phyloP scores from a whole-genome alignment of 768 basidiomycete species.

The Pleurotus tuoliensis region DNA sequence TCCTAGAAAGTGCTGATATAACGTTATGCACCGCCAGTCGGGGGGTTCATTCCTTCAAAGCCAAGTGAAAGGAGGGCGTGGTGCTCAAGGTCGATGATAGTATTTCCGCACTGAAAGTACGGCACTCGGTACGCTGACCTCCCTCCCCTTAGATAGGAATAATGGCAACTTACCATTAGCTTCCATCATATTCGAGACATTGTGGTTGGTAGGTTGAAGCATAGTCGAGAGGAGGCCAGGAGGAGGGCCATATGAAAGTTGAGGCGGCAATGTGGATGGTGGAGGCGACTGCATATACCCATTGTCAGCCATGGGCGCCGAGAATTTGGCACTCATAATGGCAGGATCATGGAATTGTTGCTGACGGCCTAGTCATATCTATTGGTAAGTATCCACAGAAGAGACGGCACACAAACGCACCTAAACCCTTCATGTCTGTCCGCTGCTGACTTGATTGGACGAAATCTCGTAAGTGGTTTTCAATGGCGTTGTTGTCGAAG shows the following conservation, averaged over 20 bases:
- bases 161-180: conserved; percentile 61
- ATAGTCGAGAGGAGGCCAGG: conserved; percentile 46
- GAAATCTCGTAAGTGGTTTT: conserved; percentile 74
- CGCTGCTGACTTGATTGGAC: conserved; percentile 66
- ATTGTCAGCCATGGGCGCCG: conserved; percentile 20
- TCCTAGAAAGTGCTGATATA: conserved; percentile 9
- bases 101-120: conserved; percentile 89
- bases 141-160: conserved; percentile 65
- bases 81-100: conserved; percentile 62
- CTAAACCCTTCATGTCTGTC: conserved; percentile 16
- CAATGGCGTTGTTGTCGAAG: conserved; percentile 56
- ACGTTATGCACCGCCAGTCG: conserved; percentile 14
- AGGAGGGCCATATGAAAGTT: conserved; percentile 53
- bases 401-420: neutral
- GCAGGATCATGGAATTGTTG: conserved; percentile 68
- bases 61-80: conserved; percentile 29
- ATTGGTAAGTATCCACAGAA: no score
- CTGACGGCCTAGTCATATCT: no score
- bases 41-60: conserved; percentile 36
- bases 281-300: conserved; percentile 16
- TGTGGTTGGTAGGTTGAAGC: conserved; percentile 5
- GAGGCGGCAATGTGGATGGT: conserved; percentile 26
- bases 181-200: conserved; percentile 15
- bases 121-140: conserved; percentile 83
- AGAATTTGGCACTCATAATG: conserved; percentile 74